Conservation (phyloP, 352 stramenopile genomes). For the Peronospora tabacina region DNA sequence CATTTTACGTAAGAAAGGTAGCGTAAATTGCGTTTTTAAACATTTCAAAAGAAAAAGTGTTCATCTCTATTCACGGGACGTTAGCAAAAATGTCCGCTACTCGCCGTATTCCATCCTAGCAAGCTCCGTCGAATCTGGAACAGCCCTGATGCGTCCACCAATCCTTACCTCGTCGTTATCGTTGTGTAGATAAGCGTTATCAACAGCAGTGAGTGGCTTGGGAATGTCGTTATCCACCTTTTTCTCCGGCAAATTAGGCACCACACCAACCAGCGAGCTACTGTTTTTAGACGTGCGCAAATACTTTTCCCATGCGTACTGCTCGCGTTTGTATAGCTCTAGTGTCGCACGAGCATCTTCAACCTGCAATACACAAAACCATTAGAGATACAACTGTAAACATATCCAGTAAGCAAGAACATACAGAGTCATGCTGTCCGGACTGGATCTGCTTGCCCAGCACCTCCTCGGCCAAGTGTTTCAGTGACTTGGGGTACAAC, state of each 20-base stretch:
- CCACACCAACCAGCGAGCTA: conserved; percentile 43
- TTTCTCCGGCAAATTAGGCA: conserved; percentile 37
- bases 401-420: conserved; percentile 1
- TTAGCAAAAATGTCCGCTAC: conserved; percentile 19
- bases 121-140: conserved; percentile 58
- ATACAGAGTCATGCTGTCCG: conserved; percentile 84
- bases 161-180: conserved; percentile 20
- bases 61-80: not conserved
- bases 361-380: conserved; percentile 28
- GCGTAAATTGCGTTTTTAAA: conserved; percentile 6
- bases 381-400: not conserved
- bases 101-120: conserved; percentile 73
- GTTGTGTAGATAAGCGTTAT: conserved; percentile 34
- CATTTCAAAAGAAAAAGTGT: too few species aligned
- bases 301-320: conserved; percentile 83
- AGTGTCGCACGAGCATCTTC: conserved; percentile 73
- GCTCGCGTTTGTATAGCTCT: conserved; percentile 76
- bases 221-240: conserved; percentile 10
- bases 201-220: conserved; percentile 19
- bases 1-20: conserved; percentile 19
- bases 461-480: conserved; percentile 64
- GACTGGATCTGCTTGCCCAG: conserved; percentile 60
- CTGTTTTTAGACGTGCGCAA: conserved; percentile 54
- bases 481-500: conserved; percentile 78
- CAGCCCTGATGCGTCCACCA: conserved; percentile 20